phyloP scores from a whole-genome alignment of 306 rosid genomes.

The Begonia fuchsioides region DNA sequence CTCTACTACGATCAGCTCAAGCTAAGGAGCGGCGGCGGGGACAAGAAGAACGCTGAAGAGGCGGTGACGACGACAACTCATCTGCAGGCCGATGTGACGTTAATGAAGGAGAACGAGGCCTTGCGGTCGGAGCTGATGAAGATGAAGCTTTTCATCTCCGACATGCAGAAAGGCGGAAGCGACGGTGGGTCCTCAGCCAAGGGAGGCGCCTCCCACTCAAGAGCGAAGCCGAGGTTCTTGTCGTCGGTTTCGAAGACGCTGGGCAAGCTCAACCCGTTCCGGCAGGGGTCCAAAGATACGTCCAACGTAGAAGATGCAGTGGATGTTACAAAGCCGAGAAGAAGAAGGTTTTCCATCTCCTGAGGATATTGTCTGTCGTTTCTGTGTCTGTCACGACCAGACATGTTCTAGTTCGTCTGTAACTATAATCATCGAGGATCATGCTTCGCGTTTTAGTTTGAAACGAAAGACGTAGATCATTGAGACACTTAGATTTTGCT shows the following conservation, averaged over 20 bases:
- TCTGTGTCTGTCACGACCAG: too few relatives aligned
- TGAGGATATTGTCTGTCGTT: not conserved
- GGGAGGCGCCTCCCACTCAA: not conserved
- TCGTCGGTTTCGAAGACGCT: slow-evolving; percentile 54
- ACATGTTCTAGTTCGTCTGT: too few relatives aligned
- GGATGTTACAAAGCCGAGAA: slow-evolving; percentile 58
- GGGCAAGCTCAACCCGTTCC: slow-evolving; percentile 72
- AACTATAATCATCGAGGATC: too few relatives aligned
- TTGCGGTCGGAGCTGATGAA: slow-evolving; percentile 45
- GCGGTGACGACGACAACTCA: slow-evolving; percentile 22
- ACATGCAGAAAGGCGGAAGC: slow-evolving; percentile 23
- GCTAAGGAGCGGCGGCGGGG: slow-evolving; percentile 59
- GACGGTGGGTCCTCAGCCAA: slow-evolving; percentile 1
- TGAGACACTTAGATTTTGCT: too few relatives aligned
- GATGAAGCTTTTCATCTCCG: slow-evolving; percentile 68
- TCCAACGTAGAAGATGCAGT: slow-evolving; percentile 34
- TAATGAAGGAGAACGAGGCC: slow-evolving; percentile 67
- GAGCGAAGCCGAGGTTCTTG: slow-evolving; percentile 39
- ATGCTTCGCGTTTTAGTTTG: too few relatives aligned
- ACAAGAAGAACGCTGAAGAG: slow-evolving; percentile 4
- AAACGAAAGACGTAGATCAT: too few relatives aligned
- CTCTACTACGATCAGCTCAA: slow-evolving; percentile 71
- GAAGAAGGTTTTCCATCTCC: slow-evolving; percentile 77
- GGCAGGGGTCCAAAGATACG: slow-evolving; percentile 66
- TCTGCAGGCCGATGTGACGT: slow-evolving; percentile 46